phyloP scores from a whole-genome alignment of 2,329 filamentous ascomycete species.

The Pseudogymnoascus sp. region DNA sequence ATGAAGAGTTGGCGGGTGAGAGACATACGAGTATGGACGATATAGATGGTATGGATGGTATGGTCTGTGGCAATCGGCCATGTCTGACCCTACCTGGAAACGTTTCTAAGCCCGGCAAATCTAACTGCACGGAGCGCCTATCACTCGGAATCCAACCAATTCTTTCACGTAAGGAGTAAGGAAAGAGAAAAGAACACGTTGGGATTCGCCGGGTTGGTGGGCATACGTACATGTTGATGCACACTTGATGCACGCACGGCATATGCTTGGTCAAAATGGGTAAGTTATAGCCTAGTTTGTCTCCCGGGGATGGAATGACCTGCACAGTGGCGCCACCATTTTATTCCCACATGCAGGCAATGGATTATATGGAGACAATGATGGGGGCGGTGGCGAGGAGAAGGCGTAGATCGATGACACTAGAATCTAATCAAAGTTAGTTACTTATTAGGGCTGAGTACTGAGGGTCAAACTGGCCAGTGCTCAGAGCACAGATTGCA shows the following conservation, averaged over 20 bases:
- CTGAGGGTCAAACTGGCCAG: background rate
- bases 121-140: background rate
- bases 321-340: background rate
- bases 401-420: background rate
- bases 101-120: background rate
- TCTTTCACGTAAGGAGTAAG: background rate
- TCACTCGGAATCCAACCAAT: background rate
- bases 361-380: background rate
- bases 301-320: background rate
- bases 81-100: slow-evolving; percentile 5
- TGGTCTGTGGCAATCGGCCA: background rate
- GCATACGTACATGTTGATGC: background rate
- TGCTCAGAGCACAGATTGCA: background rate
- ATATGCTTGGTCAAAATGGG: background rate
- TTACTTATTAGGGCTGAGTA: background rate
- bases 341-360: background rate
- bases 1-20: background rate
- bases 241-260: slow-evolving; percentile 4
- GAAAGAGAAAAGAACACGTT: background rate
- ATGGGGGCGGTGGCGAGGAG: background rate
- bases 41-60: background rate
- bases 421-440: background rate
- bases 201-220: background rate
- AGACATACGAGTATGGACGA: background rate
- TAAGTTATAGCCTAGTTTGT: background rate